These are phyloP conservation scores for Aspergillus sp. DNA, from an alignment of 2,329 filamentous ascomycete species.

Conservation along the genomic window DNA sequence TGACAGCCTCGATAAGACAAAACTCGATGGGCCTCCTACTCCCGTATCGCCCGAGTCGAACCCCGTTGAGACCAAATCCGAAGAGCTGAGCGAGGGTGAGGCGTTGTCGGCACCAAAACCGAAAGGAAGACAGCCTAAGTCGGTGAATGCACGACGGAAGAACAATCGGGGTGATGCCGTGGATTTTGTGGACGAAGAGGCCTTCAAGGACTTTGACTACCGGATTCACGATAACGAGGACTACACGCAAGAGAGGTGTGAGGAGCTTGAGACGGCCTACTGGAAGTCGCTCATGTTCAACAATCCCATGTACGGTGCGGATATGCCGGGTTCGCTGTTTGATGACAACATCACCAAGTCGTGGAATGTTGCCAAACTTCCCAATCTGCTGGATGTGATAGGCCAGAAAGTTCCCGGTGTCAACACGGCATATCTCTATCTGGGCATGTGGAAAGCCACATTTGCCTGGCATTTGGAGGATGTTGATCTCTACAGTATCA, in stretches of 20 bases:
- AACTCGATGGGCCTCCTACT: constrained; percentile 45
- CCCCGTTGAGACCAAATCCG: constrained; percentile 49
- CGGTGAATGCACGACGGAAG: constrained; percentile 79
- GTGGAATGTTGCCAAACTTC: constrained; percentile 94
- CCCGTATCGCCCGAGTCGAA: constrained; percentile 51
- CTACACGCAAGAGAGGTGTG: constrained; percentile 83
- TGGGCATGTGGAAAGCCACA: constrained; percentile 99
- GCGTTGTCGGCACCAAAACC: constrained; percentile 36
- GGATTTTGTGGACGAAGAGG: constrained; percentile 77
- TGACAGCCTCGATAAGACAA: constrained; percentile 32
- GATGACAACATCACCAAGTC: constrained; percentile 65
- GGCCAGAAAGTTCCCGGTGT: constrained; percentile 95
- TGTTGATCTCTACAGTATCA: constrained; percentile 98
- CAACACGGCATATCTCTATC: constrained; percentile 94
- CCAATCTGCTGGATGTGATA: constrained; percentile 86
- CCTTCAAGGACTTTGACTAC: constrained; percentile 88
- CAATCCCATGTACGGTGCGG: constrained; percentile 87
- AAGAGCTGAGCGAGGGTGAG: constrained; percentile 43
- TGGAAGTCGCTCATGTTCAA: constrained; percentile 98
- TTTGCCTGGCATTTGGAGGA: constrained; percentile 99
- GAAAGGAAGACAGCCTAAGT: constrained; percentile 56
- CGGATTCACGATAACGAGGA: constrained; percentile 75
- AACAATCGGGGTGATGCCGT: constrained; percentile 73
- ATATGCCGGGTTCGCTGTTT: constrained; percentile 93
- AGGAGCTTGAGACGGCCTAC: constrained; percentile 88